These are phyloP conservation scores for Sporothrix brasiliensis DNA, from an alignment of 2,329 filamentous ascomycete species.

Conservation along the genomic window DNA sequence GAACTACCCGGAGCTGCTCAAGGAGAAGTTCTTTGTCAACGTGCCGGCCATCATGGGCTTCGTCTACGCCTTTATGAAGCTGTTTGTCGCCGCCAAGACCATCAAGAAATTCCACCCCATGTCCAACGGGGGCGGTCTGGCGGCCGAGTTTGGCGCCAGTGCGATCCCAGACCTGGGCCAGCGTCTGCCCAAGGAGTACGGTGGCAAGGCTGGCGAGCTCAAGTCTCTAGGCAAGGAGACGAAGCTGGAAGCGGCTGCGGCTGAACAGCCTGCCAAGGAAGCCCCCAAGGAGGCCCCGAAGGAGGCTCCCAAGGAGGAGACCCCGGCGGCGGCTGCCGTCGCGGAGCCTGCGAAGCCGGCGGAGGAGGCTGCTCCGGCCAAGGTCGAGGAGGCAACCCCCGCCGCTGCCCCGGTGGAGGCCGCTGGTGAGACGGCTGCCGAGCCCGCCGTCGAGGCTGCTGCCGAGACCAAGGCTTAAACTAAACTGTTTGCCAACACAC, in stretches of 20 bases:
- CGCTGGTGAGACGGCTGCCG: neutral
- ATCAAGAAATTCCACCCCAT: conserved; percentile 80
- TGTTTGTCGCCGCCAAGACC: conserved; percentile 72
- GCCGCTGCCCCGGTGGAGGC: neutral
- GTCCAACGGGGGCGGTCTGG: conserved; percentile 70
- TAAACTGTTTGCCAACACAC: conserved; percentile 2
- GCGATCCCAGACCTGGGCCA: conserved; percentile 61
- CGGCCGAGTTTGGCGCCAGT: conserved; percentile 56
- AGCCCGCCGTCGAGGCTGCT: neutral
- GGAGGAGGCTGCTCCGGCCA: conserved; percentile 1
- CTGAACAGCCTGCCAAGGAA: neutral
- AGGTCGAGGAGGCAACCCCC: neutral
- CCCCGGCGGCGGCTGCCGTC: neutral
- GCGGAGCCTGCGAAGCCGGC: conserved; percentile 8
- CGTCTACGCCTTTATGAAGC: conserved; percentile 74
- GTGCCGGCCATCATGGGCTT: conserved; percentile 91
- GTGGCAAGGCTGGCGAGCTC: conserved; percentile 63
- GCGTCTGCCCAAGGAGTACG: conserved; percentile 74
- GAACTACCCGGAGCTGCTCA: conserved; percentile 86
- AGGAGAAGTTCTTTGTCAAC: conserved; percentile 94
- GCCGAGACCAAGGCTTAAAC: conserved; percentile 27
- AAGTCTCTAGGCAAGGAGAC: conserved; percentile 38
- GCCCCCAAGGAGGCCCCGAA: conserved; percentile 1
- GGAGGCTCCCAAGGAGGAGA: neutral
- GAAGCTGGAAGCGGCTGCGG: conserved; percentile 34